Conservation (phyloP, 495 filamentous ascomycete species). For the Eremomyces bilateralis region DNA sequence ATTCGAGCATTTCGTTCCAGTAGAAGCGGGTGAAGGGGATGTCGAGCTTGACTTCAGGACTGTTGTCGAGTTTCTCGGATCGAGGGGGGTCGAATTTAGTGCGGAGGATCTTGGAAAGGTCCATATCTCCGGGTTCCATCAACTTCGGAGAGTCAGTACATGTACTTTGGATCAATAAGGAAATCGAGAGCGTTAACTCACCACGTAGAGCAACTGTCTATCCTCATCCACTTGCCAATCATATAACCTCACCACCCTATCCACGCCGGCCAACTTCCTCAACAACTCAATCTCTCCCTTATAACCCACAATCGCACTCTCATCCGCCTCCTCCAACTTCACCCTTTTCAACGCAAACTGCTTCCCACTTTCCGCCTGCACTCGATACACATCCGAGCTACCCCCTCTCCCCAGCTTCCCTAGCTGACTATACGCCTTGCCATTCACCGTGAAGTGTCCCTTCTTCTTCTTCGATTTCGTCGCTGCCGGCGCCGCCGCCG, state of each 20-base stretch:
- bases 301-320: conserved; percentile 61
- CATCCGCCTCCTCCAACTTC: conserved; percentile 74
- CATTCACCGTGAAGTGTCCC: conserved; percentile 68
- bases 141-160: conserved; percentile 24
- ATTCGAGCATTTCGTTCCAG: conserved; percentile 98
- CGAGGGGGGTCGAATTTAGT: conserved; percentile 37
- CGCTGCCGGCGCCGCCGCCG: conserved; percentile 65
- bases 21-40: conserved; percentile 82
- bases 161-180: conserved; percentile 1
- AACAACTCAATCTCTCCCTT: conserved; percentile 94
- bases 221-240: conserved; percentile 86
- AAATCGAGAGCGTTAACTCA: conserved; percentile 23
- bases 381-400: conserved; percentile 81
- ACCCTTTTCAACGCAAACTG: conserved; percentile 88
- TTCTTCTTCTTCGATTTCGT: conserved; percentile 41
- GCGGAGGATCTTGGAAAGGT: conserved; percentile 69
- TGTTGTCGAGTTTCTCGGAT: conserved; percentile 11
- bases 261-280: conserved; percentile 56
- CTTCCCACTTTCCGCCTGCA: conserved; percentile 90
- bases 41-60: conserved; percentile 61
- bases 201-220: conserved; percentile 66
- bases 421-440: conserved; percentile 69
- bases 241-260: conserved; percentile 71
- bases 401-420: conserved; percentile 83
- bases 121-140: conserved; percentile 97